Conservation (phyloP, 2,329 filamentous ascomycete genomes). For the Aureobasidium zeae region DNA sequence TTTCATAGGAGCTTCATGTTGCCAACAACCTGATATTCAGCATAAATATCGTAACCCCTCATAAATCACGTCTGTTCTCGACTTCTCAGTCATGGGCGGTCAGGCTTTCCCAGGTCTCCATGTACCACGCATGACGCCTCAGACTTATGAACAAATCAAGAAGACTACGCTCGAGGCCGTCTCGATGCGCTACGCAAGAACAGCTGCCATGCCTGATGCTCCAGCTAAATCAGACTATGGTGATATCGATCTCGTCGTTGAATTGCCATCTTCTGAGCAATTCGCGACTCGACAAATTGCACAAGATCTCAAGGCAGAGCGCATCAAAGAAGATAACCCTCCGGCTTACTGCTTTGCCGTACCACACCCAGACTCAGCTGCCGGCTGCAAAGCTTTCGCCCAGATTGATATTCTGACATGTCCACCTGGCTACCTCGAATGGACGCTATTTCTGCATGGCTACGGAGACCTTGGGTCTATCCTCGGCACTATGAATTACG, state of each 20-base stretch:
- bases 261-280: slow-evolving; percentile 15
- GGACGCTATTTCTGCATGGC: slow-evolving; percentile 58
- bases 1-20: too few species aligned
- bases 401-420: slow-evolving; percentile 62
- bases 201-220: slow-evolving; percentile 56
- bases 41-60: too few species aligned
- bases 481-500: slow-evolving; percentile 49
- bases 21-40: too few species aligned
- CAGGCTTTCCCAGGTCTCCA: slow-evolving; percentile 46
- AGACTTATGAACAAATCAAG: slow-evolving; percentile 48
- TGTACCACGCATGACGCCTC: slow-evolving; percentile 57
- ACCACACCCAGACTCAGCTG: slow-evolving; percentile 44
- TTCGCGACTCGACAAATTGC: slow-evolving; percentile 18
- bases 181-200: slow-evolving; percentile 40
- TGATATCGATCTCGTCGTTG: slow-evolving; percentile 63
- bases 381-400: slow-evolving; percentile 30
- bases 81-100: slow-evolving; percentile 60
- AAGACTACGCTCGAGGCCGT: slow-evolving; percentile 34
- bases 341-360: slow-evolving; percentile 26
- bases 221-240: slow-evolving; percentile 60
- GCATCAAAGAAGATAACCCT: neutral
- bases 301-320: slow-evolving; percentile 15
- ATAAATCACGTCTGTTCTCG: too few species aligned
- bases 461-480: slow-evolving; percentile 66
- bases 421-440: slow-evolving; percentile 39